These are phyloP conservation scores for Globisporangium abappressorium DNA, from an alignment of 352 stramenopile genomes.

Conservation along the genomic window DNA sequence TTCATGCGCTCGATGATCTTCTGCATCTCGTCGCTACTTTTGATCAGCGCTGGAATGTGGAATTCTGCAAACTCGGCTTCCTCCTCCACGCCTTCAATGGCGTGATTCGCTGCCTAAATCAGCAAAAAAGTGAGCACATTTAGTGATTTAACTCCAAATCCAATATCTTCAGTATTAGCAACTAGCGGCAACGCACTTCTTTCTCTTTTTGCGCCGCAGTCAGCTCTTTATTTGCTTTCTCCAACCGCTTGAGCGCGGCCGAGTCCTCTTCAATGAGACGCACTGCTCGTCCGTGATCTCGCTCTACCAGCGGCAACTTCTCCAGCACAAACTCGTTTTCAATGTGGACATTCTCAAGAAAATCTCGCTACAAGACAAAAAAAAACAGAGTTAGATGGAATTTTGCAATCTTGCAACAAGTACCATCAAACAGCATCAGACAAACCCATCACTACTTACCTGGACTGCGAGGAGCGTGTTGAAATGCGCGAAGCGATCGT, in stretches of 20 bases:
- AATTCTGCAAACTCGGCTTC: slow-evolving; percentile 75
- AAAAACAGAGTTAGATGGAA: neutral
- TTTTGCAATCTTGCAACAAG: no score
- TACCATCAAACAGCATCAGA: neutral
- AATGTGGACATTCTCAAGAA: slow-evolving; percentile 39
- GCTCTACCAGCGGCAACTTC: slow-evolving; percentile 57
- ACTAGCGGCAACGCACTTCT: slow-evolving; percentile 25
- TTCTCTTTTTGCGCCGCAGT: slow-evolving; percentile 34
- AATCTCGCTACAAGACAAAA: slow-evolving; percentile 32
- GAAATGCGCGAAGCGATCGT: slow-evolving; percentile 32
- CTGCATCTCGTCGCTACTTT: slow-evolving; percentile 57
- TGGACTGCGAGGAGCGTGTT: slow-evolving; percentile 48
- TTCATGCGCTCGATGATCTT: slow-evolving; percentile 36
- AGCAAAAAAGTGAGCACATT: neutral
- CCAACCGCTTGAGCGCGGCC: slow-evolving; percentile 22
- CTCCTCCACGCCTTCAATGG: slow-evolving; percentile 69
- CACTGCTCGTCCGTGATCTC: slow-evolving; percentile 44
- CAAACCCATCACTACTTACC: slow-evolving; percentile 40
- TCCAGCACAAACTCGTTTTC: slow-evolving; percentile 50
- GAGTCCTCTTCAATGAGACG: slow-evolving; percentile 45
- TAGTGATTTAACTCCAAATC: no score
- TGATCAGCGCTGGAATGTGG: slow-evolving; percentile 56
- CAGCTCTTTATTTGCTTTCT: slow-evolving; percentile 30
- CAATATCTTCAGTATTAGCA: neutral
- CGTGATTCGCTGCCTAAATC: slow-evolving; percentile 36